phyloP scores from a whole-genome alignment of 164 flowering plant genomes.

The grape (Vitis vinifera) region ASM3070453v1 NC_081808.1:21862001-21862500 shows the following conservation, averaged over 20 bases:
- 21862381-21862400: neutral
- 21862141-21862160: neutral
- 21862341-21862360: slow-evolving; percentile 87
- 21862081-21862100: neutral
- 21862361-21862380: slow-evolving; percentile 41
- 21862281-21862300: slow-evolving; percentile 95
- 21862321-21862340: slow-evolving; percentile 98
- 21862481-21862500: too few species aligned
- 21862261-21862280: slow-evolving; percentile 72
- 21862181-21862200: neutral
- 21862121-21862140: neutral
- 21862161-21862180: neutral
- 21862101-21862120: neutral
- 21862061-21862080: neutral
- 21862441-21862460: too few species aligned
- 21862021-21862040: neutral
- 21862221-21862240: neutral
- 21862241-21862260: neutral
- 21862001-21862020: too few species aligned
- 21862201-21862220: neutral
- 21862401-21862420: neutral
- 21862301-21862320: slow-evolving; percentile 98
- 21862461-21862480: too few species aligned
- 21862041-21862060: neutral
- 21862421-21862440: neutral